Evolutionary conservation across 768 basidiomycete genomes (phyloP), one percentile per base, ranked within the genome.

Genomic region (Suillus subaureus): DNA sequence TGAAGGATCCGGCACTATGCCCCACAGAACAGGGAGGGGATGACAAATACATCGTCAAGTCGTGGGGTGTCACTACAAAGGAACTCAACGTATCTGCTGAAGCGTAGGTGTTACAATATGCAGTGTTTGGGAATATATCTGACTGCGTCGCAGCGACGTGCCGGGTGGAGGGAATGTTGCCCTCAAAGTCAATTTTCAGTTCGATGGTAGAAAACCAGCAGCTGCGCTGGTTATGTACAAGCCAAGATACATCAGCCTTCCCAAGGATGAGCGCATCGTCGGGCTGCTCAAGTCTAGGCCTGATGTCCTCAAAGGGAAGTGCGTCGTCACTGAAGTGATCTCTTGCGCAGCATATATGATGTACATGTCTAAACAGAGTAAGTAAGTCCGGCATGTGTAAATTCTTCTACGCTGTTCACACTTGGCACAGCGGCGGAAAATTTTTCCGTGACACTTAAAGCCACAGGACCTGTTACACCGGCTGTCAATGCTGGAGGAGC

Each of bases 141-240:
- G 2, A 60, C 33, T 12, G 26, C 1, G 13, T 40, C 7, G 26
- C 57, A 60, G 39, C 26, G n/a, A 40, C 49, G 0, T 74, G 28
- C 61, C 74, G 1, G 76, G 74, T 2, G 13, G 77, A 47, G 77
- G 68, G 0, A 71, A 65, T 11, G 75, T 74, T 0, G 70, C 77
- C 26, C 45, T 81, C 66, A 75, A 74, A 51, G 74, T 74, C 5
- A 70, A 72, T 21, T 80, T 79, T 79, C 70, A 76, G 45, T 80
- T 79, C 67, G 72, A 73, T 3, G 60, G 23, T 16, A 67, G 75
- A 0, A 73, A 68, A 57, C 77, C 73, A 1, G 77, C 73, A 8
- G 79, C 78, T 33, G 64, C 79, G 35, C 62, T 80, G 8, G 67
- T 79, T 68, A 79, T 80, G 77, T 66, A 68, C 51, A 63, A 39